Conservation (phyloP, 345 rosid species). For the Murraya paniculata region DNA sequence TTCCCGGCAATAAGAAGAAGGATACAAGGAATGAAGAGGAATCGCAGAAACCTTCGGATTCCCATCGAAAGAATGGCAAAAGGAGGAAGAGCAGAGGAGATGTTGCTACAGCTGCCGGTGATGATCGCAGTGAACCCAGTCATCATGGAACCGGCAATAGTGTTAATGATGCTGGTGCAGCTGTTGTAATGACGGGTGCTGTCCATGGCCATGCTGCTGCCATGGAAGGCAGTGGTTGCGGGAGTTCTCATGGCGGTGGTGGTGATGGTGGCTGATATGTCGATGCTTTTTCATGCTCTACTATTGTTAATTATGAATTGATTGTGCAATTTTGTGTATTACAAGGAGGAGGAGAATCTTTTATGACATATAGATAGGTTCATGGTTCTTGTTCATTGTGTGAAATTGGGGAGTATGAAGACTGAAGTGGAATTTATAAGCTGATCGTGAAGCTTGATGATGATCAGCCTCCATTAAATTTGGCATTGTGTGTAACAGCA, state of each 20-base stretch:
- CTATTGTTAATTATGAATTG: not conserved
- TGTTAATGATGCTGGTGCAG: conserved; percentile 18
- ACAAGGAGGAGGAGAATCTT: too few species aligned
- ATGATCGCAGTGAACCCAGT: not conserved
- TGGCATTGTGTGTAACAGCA: too few species aligned
- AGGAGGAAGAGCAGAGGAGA: not conserved
- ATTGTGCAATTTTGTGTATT: too few species aligned
- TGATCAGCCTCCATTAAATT: too few species aligned
- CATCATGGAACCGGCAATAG: conserved; percentile 3
- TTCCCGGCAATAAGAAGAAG: conserved; percentile 15
- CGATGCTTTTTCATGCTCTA: not conserved
- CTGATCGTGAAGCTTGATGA: too few species aligned
- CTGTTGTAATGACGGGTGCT: conserved; percentile 2
- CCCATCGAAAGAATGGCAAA: not conserved
- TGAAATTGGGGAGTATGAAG: too few species aligned
- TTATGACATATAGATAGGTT: too few species aligned
- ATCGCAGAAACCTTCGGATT: conserved; percentile 13
- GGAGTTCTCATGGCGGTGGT: conserved; percentile 16
- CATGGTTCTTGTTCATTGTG: too few species aligned
- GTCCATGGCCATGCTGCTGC: conserved; percentile 17
- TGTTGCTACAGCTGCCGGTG: not conserved
- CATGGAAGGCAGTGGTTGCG: conserved; percentile 22
- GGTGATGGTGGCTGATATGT: not conserved
- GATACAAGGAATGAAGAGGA: not conserved
- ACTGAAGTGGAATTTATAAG: too few species aligned